Base-by-base conservation (phyloP, 2,329 filamentous ascomycete species). In the Arthrobotrys sphaeroides region DNA sequence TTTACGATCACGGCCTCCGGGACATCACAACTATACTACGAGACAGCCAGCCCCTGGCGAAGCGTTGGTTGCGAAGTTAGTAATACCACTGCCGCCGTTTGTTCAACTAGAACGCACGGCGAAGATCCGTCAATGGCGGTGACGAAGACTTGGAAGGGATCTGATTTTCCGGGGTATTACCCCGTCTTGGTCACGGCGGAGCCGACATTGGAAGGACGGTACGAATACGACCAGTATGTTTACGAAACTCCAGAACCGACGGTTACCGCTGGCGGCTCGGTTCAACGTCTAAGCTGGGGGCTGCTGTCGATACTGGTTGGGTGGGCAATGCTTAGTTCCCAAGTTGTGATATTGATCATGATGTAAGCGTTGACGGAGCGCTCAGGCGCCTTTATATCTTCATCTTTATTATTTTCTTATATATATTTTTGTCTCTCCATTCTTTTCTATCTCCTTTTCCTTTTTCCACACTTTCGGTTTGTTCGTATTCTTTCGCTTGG, bases 21-120 rank as follows among this genome's bases (percentile, higher is more conserved):
- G 6, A 69, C 55, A 49, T 75, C 72, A 45, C 72, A 75, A 10
- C 20, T 69, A 18, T 75, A 75, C 45, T 75, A 75, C 31, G 72
- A 69, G 36, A 68, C 72, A 1, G 20, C 16, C 3, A 24, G 57
- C 2, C 24, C 18, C 9, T 40, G n/a, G 16, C 20, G 5, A 33
- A 75, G 72, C 24, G 42, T 75, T 36, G 72, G 72, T 0, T 75
- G 72, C 49, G 49, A 62, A 26, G 7, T 75, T n/a, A 22, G 43
- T 7, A 42, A 60, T 13, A 69, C 26, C 9, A 59, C 57, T 2
- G 12, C 18, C 4, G 72, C 72, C 6, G 49, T 64, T 3, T 75
- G 72, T 24, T 75, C 64, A 6, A 75, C 47, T 47, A 38, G 72
- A 16, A 53, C 16, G n/a, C 72, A 75, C 31, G 72, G 72, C 3